phyloP scores from a whole-genome alignment of 1,139 yeast species.

The Saccharomyces pastorianus region DNA sequence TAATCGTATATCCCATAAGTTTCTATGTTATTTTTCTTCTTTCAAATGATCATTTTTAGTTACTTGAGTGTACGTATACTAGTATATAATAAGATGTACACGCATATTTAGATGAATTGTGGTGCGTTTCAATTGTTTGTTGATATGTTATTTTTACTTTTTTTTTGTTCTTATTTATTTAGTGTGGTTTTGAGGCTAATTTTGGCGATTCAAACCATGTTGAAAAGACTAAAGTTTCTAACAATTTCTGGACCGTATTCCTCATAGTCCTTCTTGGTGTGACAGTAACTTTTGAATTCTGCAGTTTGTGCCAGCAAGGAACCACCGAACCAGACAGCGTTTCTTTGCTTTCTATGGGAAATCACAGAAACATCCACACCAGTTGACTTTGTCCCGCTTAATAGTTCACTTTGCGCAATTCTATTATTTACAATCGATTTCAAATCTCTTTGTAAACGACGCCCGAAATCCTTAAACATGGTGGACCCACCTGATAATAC shows the following conservation, averaged over 20 bases:
- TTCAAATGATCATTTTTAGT: neutral
- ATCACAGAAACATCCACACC: constrained; percentile 97
- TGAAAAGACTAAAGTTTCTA: constrained; percentile 88
- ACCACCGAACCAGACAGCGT: constrained; percentile 99
- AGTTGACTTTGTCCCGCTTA: constrained; percentile 77
- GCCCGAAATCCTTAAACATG: constrained; percentile 96
- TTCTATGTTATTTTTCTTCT: neutral
- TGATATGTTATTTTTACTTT: neutral
- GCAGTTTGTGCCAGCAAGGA: constrained; percentile 93
- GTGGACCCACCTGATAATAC: constrained; percentile 96
- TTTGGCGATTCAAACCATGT: constrained; percentile 52
- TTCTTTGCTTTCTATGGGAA: constrained; percentile 92
- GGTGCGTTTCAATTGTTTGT: neutral
- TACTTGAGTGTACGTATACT: neutral
- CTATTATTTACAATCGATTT: constrained; percentile 82
- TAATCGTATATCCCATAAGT: neutral
- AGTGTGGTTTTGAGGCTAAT: no score
- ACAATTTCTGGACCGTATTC: constrained; percentile 97
- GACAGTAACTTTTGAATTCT: constrained; percentile 92
- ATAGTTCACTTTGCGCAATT: constrained; percentile 68
- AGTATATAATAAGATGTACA: constrained; percentile 1
- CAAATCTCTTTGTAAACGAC: constrained; percentile 93
- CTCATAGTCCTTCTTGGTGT: constrained; percentile 94
- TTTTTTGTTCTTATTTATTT: neutral
- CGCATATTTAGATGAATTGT: neutral